A percentile compares a stretch with the other conserved stretches of the same genome.
phyloP scores from a whole-genome alignment of 768 basidiomycete genomes.

The Peribolospora kevripleyi region DNA sequence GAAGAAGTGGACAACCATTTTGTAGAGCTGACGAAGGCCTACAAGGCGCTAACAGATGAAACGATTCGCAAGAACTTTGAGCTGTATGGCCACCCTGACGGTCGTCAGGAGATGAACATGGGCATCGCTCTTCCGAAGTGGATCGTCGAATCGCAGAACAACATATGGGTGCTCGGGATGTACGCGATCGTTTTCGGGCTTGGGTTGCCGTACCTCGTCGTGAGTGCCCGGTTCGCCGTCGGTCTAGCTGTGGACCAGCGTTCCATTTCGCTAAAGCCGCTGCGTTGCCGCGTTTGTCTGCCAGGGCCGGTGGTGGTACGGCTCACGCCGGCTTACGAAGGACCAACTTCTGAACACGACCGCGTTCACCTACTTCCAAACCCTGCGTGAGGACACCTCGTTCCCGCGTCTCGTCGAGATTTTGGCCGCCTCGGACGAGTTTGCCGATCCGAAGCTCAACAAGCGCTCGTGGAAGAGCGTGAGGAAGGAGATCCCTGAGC shows the following conservation, averaged over 20 bases:
- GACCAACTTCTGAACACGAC: slow-evolving; percentile 63
- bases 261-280: background rate
- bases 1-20: slow-evolving; percentile 69
- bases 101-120: slow-evolving; percentile 78
- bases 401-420: slow-evolving; percentile 47
- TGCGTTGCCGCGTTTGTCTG: background rate
- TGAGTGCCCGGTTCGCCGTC: slow-evolving; percentile 16
- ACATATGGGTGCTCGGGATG: slow-evolving; percentile 61
- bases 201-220: slow-evolving; percentile 62
- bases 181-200: slow-evolving; percentile 78
- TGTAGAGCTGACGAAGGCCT: slow-evolving; percentile 86
- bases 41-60: slow-evolving; percentile 90
- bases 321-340: slow-evolving; percentile 64
- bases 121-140: slow-evolving; percentile 85
- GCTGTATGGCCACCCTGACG: slow-evolving; percentile 81
- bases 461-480: slow-evolving; percentile 30
- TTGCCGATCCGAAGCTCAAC: slow-evolving; percentile 20
- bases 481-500: slow-evolving; percentile 8
- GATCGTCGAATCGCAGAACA: slow-evolving; percentile 80
- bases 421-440: slow-evolving; percentile 28
- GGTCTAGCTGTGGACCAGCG: background rate
- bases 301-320: slow-evolving; percentile 92
- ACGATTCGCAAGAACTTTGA: slow-evolving; percentile 72
- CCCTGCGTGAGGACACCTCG: slow-evolving; percentile 50
- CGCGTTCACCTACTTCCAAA: slow-evolving; percentile 69